Evolutionary conservation across 805 yeast species (phyloP).

Genomic region (Candida germanica): DNA sequence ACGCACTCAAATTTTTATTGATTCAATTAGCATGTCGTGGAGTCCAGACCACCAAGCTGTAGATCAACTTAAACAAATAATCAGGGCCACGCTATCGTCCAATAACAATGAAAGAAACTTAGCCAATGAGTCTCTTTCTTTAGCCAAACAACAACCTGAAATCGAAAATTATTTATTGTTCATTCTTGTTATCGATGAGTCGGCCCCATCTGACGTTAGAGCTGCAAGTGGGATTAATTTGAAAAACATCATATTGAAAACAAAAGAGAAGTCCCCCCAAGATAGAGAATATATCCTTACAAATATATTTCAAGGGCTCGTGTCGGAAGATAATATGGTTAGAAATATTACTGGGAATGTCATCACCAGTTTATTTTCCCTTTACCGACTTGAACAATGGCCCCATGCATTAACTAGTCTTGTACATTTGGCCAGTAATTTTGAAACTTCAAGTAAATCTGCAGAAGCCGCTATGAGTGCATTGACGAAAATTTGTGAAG

Average conservation of each 20-base stretch:
- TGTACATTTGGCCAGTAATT: constrained; percentile 51
- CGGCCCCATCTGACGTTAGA: constrained; percentile 53
- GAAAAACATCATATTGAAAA: constrained; percentile 65
- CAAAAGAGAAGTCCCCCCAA: constrained; percentile 15
- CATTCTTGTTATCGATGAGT: constrained; percentile 55
- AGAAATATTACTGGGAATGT: constrained; percentile 90
- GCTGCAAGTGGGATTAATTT: constrained; percentile 87
- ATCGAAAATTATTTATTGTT: constrained; percentile 76
- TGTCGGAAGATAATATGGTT: constrained; percentile 56
- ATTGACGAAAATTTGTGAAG: constrained; percentile 86
- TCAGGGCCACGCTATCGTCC: constrained; percentile 70
- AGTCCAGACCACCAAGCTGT: constrained; percentile 60
- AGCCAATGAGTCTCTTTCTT: constrained; percentile 72
- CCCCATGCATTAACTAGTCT: constrained; percentile 69
- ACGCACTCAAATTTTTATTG: background rate
- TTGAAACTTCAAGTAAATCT: constrained; percentile 19
- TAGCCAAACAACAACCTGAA: constrained; percentile 70
- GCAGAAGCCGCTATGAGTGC: constrained; percentile 82
- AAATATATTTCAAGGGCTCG: constrained; percentile 53
- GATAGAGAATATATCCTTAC: constrained; percentile 33
- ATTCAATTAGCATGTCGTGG: constrained; percentile 53
- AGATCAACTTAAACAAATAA: constrained; percentile 60
- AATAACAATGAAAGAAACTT: constrained; percentile 49
- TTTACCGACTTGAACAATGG: constrained; percentile 70
- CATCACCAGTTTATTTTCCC: constrained; percentile 73